Base-by-base conservation (phyloP, 2,329 filamentous ascomycete genomes). In the Sclerotinia trifoliorum region DNA sequence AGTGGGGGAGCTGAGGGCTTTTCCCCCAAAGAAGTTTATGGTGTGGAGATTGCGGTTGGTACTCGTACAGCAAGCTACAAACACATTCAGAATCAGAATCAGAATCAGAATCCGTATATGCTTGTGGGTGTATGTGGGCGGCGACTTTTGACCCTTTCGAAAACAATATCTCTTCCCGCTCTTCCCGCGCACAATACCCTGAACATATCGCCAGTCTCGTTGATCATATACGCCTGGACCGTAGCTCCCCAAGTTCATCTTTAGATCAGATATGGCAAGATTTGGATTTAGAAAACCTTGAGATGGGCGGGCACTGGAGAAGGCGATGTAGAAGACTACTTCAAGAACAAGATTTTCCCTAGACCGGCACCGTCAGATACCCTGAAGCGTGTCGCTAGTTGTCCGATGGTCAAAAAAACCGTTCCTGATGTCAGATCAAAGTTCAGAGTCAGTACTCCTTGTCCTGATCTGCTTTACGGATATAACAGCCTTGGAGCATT, bases 161-260 rank as follows among this genome's bases (percentile, higher is more conserved):
- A 35, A 74, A 75, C 70, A 69, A 73, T 67, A 73, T 75, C 64
- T 72, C 68, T 26, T 52, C 74, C 24, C 71, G 69, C 17, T 44
- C 19, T 60, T 63, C 32, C 26, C 49, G 42, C 63, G 71, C 74
- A 35, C 19, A 65, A 66, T 66, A 73, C 44, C 72, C 73, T 2
- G 69, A 71, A 66, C 19, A 70, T 21, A 68, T 74, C 49, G 65
- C 67, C 35, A 66, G 51, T 10, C 66, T 74, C 32, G 60, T 74
- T 61, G 44, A 73, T 72, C n/a, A 72, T 42, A 48, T 72, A 58
- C 48, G 68, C 51, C 71, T 19, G 54, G 68, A 70, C 54, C 72
- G 73, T 57, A 52, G 69, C 29, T 73, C 73, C 8, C 72, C 72
- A 42, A 71, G 69, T 29, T 72, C 70, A 44, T 72, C 70, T 24